Evolutionary conservation across 352 stramenopile genomes (phyloP).

Genomic region (Pythium graminicola): DNA sequence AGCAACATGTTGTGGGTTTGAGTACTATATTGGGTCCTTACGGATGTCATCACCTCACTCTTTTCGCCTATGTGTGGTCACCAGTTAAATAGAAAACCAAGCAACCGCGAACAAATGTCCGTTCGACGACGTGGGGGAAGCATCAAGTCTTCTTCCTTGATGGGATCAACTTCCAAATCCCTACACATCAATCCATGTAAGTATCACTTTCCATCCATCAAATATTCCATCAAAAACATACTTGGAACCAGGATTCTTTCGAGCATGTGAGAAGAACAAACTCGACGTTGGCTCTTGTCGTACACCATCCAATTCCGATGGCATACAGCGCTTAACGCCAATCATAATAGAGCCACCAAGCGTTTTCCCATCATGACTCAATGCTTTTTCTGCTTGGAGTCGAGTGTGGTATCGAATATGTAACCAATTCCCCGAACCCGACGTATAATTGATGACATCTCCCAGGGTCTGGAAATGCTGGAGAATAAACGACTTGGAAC

Average conservation of each 20-base stretch:
- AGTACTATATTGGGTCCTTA: too few species aligned
- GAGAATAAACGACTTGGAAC: constrained; percentile 54
- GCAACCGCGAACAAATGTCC: constrained; percentile 74
- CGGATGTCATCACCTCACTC: too few species aligned
- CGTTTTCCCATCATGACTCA: constrained; percentile 60
- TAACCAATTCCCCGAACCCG: constrained; percentile 66
- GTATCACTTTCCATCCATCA: too few species aligned
- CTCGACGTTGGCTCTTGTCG: constrained; percentile 47
- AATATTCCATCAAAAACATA: constrained; percentile 11
- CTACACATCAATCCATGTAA: constrained; percentile 23
- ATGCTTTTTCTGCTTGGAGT: constrained; percentile 73
- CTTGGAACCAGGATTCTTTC: constrained; percentile 30
- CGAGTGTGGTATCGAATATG: constrained; percentile 74
- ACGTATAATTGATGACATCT: constrained; percentile 67
- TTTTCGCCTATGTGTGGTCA: too few species aligned
- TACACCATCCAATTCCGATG: constrained; percentile 54
- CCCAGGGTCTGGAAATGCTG: constrained; percentile 72
- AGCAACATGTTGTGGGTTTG: too few species aligned
- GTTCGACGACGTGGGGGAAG: constrained; percentile 59
- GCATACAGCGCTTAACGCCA: constrained; percentile 71
- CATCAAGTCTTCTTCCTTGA: constrained; percentile 72
- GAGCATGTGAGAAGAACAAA: constrained; percentile 43
- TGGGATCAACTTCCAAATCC: constrained; percentile 68
- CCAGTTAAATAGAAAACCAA: constrained; percentile 85
- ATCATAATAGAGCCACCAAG: constrained; percentile 69